Base-by-base conservation (phyloP, 1,284 basidiomycete genomes). In the Trichosporon ovoides region DNA sequence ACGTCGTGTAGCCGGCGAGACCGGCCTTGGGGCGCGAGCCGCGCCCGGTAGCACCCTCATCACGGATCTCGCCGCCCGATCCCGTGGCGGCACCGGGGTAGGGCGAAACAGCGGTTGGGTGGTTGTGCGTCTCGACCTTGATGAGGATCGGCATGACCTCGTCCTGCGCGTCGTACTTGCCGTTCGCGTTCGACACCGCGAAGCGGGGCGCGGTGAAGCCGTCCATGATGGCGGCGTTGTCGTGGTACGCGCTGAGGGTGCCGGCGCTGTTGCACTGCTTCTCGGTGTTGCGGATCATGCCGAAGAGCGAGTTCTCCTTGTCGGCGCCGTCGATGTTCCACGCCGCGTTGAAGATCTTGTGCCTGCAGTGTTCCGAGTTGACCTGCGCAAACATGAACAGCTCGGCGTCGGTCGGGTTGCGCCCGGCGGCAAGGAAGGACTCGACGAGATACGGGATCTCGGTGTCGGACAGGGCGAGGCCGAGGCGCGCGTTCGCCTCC, bases 381-480 rank as follows among this genome's bases (percentile, higher is more conserved):
- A 99, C 95, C 76, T 99, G 96, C 16, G 96, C 95, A 75, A 98
- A 99, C 95, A 98, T 98, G 83, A 98, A 98, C 18, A 99, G 83
- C 75, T 99, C 96, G 13, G 96, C 94, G 69, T 98, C 95, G 51
- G 91, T 98, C 4, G 93, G 93, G 72, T 91, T 87, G 48, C 91
- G 85, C 20, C 80, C 73, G 13, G 86, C 86, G 35, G 87, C 81
- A 38, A 91, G 82, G 77, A 93, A 99, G 10, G 90, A 90, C 53
- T 91, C 83, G 66, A 96, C 84, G 63, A 98, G 86, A 76, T 98
- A 99, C 67, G 88, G 84, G 62, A 98, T 91, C 77, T 99, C 95
- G 61, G 93, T 88, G 0, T 83, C 70, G 3, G 92, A 88, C 11
- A 99, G 84, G 0, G 96, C 96, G 35, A 99, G 85, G 12, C 95